Conservation (phyloP, 2,329 filamentous ascomycete genomes). For the Pseudocercospora fijiensis region DNA sequence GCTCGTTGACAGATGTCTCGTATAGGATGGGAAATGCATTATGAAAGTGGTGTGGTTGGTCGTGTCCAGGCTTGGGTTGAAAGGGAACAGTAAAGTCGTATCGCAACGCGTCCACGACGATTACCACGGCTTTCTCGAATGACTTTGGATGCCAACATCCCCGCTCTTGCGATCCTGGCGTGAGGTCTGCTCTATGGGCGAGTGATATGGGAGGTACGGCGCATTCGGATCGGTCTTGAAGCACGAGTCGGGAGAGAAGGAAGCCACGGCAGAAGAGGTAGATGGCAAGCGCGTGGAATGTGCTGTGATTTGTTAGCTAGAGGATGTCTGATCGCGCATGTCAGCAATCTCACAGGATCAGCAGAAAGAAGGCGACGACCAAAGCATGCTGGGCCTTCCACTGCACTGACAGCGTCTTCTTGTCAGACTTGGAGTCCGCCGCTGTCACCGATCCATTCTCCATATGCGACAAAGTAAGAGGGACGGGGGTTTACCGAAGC, state of each 20-base stretch:
- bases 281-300: conserved; percentile 76
- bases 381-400: conserved; percentile 56
- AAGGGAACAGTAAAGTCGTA: conserved; percentile 96
- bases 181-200: conserved; percentile 32
- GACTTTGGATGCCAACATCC: conserved; percentile 97
- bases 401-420: conserved; percentile 47
- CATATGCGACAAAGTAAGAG: not conserved
- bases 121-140: conserved; percentile 86
- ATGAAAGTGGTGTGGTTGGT: conserved; percentile 67
- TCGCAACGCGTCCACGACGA: conserved; percentile 88
- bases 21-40: conserved; percentile 85
- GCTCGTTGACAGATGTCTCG: conserved; percentile 71
- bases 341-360: conserved; percentile 54
- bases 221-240: conserved; percentile 76
- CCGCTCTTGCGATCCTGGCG: conserved; percentile 47
- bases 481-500: not conserved
- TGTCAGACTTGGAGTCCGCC: conserved; percentile 33
- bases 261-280: conserved; percentile 95
- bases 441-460: conserved; percentile 13
- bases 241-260: conserved; percentile 79
- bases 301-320: conserved; percentile 41
- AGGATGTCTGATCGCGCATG: not conserved
- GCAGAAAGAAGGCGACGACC: conserved; percentile 64
- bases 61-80: conserved; percentile 48
- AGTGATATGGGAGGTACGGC: conserved; percentile 65